Conservation (phyloP, 495 filamentous ascomycete genomes). For the Podospora pseudocomata region DNA sequence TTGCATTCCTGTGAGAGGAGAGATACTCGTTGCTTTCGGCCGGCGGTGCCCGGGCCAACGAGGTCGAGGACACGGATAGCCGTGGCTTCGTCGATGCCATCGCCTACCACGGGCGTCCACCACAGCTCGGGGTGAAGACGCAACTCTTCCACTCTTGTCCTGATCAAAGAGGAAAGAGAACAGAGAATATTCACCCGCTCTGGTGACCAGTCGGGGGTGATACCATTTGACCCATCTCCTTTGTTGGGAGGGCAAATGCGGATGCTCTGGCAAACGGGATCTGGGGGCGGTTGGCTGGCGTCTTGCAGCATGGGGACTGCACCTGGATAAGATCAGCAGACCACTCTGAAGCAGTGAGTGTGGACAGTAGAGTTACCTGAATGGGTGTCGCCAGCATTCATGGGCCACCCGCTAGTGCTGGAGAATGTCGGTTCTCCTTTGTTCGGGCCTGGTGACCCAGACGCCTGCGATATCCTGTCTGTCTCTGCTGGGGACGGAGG, state of each 20-base stretch:
- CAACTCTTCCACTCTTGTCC: conserved; percentile 5
- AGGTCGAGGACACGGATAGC: conserved; percentile 2
- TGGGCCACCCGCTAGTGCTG: not conserved
- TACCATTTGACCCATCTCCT: conserved; percentile 4
- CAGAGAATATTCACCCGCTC: conserved; percentile 4
- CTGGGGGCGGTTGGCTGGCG: not conserved
- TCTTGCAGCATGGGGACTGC: not conserved
- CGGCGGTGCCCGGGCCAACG: conserved; percentile 1
- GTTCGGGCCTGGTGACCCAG: not conserved
- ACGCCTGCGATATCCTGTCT: conserved; percentile 1
- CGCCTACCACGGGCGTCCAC: not conserved
- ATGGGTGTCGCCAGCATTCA: not conserved
- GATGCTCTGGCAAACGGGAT: conserved; percentile 11
- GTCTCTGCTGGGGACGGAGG: not conserved
- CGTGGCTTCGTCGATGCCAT: conserved; percentile 7
- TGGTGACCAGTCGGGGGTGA: conserved; percentile 10
- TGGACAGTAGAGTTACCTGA: not conserved
- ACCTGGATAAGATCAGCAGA: not conserved
- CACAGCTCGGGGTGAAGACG: not conserved
- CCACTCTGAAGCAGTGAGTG: not conserved
- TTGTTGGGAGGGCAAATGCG: conserved; percentile 7
- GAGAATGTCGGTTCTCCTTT: not conserved
- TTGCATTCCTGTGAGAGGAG: conserved; percentile 7
- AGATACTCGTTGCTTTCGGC: not conserved
- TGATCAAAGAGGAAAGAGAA: conserved; percentile 8